These are phyloP conservation scores for Globisporangium cystogenes DNA, from an alignment of 352 stramenopile species.

Conservation along the genomic window DNA sequence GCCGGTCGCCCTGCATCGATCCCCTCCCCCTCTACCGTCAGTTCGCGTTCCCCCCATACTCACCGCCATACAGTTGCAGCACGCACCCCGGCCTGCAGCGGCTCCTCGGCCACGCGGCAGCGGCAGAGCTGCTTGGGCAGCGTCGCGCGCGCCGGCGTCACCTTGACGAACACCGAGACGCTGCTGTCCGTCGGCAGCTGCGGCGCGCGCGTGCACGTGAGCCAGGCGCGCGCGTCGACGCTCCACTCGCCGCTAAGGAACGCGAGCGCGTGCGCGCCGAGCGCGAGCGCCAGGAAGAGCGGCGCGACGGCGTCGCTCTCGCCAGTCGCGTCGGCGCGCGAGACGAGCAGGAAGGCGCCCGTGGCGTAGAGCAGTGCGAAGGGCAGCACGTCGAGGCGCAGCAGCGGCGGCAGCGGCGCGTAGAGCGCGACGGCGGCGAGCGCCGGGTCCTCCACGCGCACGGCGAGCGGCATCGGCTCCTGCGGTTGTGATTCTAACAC, in stretches of 20 bases:
- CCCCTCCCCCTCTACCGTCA: too few relatives aligned
- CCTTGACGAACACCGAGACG: constrained; percentile 36
- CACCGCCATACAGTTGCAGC: neutral
- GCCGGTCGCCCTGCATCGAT: constrained; percentile 10
- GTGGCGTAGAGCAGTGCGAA: constrained; percentile 37
- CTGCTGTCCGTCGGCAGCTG: constrained; percentile 1
- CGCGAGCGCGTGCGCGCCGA: constrained; percentile 48
- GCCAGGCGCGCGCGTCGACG: constrained; percentile 31
- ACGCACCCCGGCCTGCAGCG: constrained; percentile 13
- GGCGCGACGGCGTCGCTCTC: constrained; percentile 31
- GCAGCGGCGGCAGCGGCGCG: constrained; percentile 43
- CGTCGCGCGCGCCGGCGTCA: constrained; percentile 42
- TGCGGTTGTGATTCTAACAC: neutral
- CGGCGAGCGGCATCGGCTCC: constrained; percentile 4
- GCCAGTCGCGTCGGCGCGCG: constrained; percentile 8
- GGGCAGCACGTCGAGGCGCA: constrained; percentile 47
- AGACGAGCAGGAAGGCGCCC: constrained; percentile 21
- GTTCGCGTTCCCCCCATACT: neutral
- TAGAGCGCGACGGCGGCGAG: constrained; percentile 52
- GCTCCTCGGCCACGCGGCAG: constrained; percentile 23
- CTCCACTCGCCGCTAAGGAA: constrained; percentile 55
- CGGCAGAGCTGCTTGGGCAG: constrained; percentile 50
- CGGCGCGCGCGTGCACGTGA: constrained; percentile 21
- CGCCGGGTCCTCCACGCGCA: constrained; percentile 50
- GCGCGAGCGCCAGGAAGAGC: constrained; percentile 35